These are phyloP conservation scores for Ramularia endophylla DNA, from an alignment of 2,329 filamentous ascomycete species.

Conservation along the genomic window DNA sequence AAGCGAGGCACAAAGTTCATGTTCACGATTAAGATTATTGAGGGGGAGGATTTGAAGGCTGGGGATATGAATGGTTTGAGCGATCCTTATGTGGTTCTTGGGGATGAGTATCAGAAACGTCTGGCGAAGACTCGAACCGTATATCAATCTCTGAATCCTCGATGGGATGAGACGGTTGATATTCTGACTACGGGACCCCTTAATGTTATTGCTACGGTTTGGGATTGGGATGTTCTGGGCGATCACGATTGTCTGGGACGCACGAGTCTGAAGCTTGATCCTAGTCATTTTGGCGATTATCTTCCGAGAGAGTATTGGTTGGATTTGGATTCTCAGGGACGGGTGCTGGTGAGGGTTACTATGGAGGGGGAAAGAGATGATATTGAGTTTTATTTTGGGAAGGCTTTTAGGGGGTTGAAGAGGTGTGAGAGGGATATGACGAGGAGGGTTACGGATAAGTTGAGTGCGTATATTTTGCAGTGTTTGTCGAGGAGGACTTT, in stretches of 20 bases:
- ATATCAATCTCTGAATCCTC: constrained; percentile 81
- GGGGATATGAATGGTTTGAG: constrained; percentile 92
- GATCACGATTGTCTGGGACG: constrained; percentile 96
- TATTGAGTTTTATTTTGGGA: constrained; percentile 97
- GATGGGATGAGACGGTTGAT: constrained; percentile 96
- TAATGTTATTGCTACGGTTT: constrained; percentile 93
- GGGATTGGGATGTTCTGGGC: constrained; percentile 96
- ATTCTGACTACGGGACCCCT: constrained; percentile 88
- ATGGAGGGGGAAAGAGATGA: constrained; percentile 99
- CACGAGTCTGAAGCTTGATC: constrained; percentile 96
- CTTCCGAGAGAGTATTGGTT: constrained; percentile 96
- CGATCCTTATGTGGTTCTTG: constrained; percentile 94
- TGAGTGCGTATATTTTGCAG: constrained; percentile 86
- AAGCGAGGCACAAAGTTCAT: constrained; percentile 71
- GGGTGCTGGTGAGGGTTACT: constrained; percentile 81
- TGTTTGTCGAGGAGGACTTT: constrained; percentile 80
- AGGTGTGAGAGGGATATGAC: constrained; percentile 98
- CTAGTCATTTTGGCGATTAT: constrained; percentile 94
- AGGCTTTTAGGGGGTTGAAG: constrained; percentile 91
- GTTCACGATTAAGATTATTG: constrained; percentile 98
- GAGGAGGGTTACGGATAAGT: constrained; percentile 95
- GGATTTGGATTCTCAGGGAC: constrained; percentile 90
- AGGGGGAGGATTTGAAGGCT: constrained; percentile 96
- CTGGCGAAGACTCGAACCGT: constrained; percentile 92
- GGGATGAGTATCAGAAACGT: constrained; percentile 96